Conservation (phyloP, 2,329 filamentous ascomycete species). For the Calonectria pteridis region DNA sequence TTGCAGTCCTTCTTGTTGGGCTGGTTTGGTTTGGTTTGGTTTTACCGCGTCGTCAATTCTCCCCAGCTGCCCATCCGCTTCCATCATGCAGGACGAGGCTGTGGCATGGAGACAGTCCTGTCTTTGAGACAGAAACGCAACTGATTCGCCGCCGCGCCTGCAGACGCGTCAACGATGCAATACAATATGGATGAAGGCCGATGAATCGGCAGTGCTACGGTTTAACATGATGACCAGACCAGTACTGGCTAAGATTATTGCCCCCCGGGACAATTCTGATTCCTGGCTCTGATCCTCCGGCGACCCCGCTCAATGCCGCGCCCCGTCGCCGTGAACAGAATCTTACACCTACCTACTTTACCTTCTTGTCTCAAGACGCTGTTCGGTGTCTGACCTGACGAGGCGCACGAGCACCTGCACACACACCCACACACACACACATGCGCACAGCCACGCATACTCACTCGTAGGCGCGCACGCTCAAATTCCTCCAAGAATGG, state of each 20-base stretch:
- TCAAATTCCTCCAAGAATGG: slow-evolving; percentile 36
- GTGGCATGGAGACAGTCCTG: slow-evolving; percentile 30
- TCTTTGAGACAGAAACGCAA: slow-evolving; percentile 12
- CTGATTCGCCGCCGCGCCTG: slow-evolving; percentile 28
- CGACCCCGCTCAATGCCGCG: slow-evolving; percentile 24
- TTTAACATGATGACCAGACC: slow-evolving; percentile 23
- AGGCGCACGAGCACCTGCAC: slow-evolving; percentile 33
- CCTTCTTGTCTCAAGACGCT: slow-evolving; percentile 15
- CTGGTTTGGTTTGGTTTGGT: slow-evolving; percentile 17
- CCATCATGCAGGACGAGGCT: slow-evolving; percentile 34
- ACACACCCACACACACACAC: slow-evolving; percentile 4
- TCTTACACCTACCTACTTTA: slow-evolving; percentile 5
- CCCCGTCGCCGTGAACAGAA: slow-evolving; percentile 15
- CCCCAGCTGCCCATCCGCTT: slow-evolving; percentile 26
- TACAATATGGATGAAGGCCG: slow-evolving; percentile 20
- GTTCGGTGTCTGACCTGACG: slow-evolving; percentile 29
- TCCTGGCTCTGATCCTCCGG: slow-evolving; percentile 37
- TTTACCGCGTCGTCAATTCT: slow-evolving; percentile 11
- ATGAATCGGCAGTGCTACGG: slow-evolving; percentile 25
- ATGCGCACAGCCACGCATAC: slow-evolving; percentile 26
- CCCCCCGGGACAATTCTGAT: slow-evolving; percentile 32
- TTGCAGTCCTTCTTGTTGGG: slow-evolving; percentile 31
- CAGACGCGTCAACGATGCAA: slow-evolving; percentile 15
- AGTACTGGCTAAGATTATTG: slow-evolving; percentile 40
- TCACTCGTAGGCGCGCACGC: slow-evolving; percentile 26